Evolutionary conservation across 495 filamentous ascomycete genomes (phyloP), one percentile per base, ranked within the genome.

Genomic region (Neurospora intermedia): DNA sequence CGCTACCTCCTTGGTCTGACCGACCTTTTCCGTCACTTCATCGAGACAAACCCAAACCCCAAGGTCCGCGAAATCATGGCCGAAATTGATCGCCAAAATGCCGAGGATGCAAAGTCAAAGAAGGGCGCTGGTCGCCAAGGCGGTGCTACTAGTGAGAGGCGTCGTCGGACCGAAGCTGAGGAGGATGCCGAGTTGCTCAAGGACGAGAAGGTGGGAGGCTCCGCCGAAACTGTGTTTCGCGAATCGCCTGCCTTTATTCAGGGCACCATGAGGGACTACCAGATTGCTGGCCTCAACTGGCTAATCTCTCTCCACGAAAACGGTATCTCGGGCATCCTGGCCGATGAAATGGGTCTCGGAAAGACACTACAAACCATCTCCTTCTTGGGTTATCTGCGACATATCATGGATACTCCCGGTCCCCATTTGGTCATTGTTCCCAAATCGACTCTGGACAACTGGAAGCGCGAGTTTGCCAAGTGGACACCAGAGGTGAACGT

Each of bases 11-110:
- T 99, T 8, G 96, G 96, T 38, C 85, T 98, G 69, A 99, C 96
- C 66, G 96, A 99, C 78, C 88, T 99, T 27, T 99, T 99, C 85
- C 92, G 96, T 74, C 96, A 99, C 82, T 99, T 99, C 82, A 99
- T 99, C 84, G 94, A 98, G 78, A 91, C 94, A 23, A 99, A 97
- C 78, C 96, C 94, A 3, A 93, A 98, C 76, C 94, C 94, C 0
- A 90, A 90, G 45, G 93, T 98, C 78, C 91, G 95, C 76, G 91
- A 95, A 59, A 92, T 98, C 71, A 94, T 98, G 86, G 87, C 87
- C 11, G 93, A 98, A 80, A 98, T 98, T 77, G 94, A 98, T 80
- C 89, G 91, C 35, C 93, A 97, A 80, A 94, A 98, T 80, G 91
- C 88, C 20, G 93, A 96, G 75, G 89, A 90, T 48, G 85, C 83